phyloP scores from a whole-genome alignment of 139 green algal genomes.

The Tetradesmus obliquus region DNA sequence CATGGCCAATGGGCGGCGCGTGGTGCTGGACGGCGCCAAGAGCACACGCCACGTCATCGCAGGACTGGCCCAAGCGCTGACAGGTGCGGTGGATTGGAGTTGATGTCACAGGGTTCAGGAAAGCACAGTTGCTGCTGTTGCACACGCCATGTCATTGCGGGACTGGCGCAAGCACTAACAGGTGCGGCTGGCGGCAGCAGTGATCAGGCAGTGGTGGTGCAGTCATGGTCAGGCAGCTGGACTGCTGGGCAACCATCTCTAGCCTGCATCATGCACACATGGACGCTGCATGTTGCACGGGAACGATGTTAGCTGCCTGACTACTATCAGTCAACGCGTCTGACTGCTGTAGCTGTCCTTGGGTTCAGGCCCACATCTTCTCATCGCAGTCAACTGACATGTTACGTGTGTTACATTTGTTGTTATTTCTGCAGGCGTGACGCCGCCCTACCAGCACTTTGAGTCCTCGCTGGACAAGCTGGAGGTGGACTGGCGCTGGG shows the following conservation, averaged over 20 bases:
- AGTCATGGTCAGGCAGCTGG: not conserved
- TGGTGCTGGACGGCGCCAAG: slow-evolving; percentile 45
- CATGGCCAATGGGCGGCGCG: slow-evolving; percentile 48
- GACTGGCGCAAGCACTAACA: slow-evolving; percentile 47
- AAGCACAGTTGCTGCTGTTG: not conserved
- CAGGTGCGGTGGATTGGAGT: not conserved
- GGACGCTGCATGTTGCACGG: not conserved
- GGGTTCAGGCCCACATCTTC: too few relatives aligned
- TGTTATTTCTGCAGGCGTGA: not conserved
- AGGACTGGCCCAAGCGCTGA: slow-evolving; percentile 52
- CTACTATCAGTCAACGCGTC: not conserved
- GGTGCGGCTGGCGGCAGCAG: not conserved
- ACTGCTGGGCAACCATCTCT: too few relatives aligned
- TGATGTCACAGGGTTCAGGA: too few relatives aligned
- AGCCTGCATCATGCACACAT: too few relatives aligned
- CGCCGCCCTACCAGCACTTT: slow-evolving; percentile 52
- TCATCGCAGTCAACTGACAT: too few relatives aligned
- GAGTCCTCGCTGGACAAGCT: not conserved
- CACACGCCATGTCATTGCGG: slow-evolving; percentile 38
- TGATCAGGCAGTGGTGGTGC: too few relatives aligned
- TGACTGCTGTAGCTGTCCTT: not conserved
- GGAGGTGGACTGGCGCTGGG: slow-evolving; percentile 65
- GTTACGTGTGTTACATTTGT: too few relatives aligned
- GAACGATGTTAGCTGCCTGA: not conserved
- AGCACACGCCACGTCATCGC: slow-evolving; percentile 54